Evolutionary conservation across 108 stramenopile genomes (phyloP).

Genomic region (Nannochloropsis oceanica): DNA sequence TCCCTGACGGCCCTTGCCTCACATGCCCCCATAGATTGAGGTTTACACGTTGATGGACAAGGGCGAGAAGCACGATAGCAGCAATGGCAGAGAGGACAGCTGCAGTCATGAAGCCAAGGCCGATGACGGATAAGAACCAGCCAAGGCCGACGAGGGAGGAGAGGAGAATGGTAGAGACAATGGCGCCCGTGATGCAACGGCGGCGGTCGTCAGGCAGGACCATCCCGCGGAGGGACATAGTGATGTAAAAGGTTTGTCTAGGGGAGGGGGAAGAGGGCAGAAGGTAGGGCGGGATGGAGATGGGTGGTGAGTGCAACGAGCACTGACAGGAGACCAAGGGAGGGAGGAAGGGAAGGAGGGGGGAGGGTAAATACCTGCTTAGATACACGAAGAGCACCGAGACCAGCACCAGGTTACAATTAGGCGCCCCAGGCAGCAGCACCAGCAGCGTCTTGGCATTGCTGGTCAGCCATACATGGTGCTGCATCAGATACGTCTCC

Average conservation of each 20-base stretch:
- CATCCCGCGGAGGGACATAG: conserved; percentile 43
- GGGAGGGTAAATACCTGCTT: not conserved
- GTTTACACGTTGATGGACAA: not conserved
- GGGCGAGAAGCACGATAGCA: not conserved
- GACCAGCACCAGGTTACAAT: not conserved
- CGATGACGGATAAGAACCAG: not conserved
- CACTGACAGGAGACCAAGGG: too few relatives aligned
- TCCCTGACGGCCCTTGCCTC: not conserved
- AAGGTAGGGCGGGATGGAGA: not conserved
- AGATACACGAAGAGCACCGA: not conserved
- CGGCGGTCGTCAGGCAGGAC: conserved; percentile 32
- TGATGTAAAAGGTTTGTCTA: conserved; percentile 4
- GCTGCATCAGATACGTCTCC: conserved; percentile 96
- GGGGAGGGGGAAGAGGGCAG: not conserved
- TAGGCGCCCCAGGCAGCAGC: conserved; percentile 17
- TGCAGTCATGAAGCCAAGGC: not conserved
- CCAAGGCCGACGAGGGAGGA: conserved; percentile 4
- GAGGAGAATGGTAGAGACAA: conserved; percentile 4
- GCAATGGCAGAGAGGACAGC: not conserved
- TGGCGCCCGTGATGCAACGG: conserved; percentile 19
- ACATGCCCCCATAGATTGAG: not conserved
- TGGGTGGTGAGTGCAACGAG: not conserved
- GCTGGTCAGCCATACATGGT: conserved; percentile 82
- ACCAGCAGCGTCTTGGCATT: conserved; percentile 45
- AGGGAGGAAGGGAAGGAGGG: too few relatives aligned